phyloP scores from a whole-genome alignment of 495 filamentous ascomycete species.

The Daldinia caldariorum region DNA sequence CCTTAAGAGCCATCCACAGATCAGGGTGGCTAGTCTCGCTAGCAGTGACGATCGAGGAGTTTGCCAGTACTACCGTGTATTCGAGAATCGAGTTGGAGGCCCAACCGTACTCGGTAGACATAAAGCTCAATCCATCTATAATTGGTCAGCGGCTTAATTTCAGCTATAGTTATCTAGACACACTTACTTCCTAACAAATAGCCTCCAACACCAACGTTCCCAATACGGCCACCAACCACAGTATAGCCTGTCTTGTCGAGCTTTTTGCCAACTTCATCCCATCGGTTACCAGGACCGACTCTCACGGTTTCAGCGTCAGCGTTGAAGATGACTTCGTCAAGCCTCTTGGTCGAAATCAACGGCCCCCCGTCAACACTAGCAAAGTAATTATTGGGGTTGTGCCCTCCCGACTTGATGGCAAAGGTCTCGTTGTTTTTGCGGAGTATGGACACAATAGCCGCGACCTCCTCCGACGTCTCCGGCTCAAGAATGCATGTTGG shows the following conservation, averaged over 20 bases:
- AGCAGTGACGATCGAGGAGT: constrained; percentile 62
- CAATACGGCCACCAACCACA: constrained; percentile 62
- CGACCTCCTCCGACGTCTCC: constrained; percentile 50
- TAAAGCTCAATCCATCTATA: constrained; percentile 56
- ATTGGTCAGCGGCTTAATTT: constrained; percentile 32
- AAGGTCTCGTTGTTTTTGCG: constrained; percentile 55
- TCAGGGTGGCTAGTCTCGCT: constrained; percentile 53
- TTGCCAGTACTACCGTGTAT: constrained; percentile 66
- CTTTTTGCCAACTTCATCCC: constrained; percentile 59
- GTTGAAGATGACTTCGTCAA: constrained; percentile 59
- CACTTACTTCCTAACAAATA: constrained; percentile 51
- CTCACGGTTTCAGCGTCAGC: constrained; percentile 54
- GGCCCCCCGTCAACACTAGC: constrained; percentile 65
- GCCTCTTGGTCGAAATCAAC: constrained; percentile 60
- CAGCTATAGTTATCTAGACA: not conserved
- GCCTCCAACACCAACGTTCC: constrained; percentile 57
- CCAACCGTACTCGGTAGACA: constrained; percentile 67
- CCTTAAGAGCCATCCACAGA: constrained; percentile 57
- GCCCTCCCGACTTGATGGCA: constrained; percentile 62
- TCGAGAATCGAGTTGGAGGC: constrained; percentile 63
- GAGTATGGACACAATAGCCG: constrained; percentile 49
- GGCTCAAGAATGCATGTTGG: constrained; percentile 61
- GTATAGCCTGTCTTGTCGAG: constrained; percentile 59
- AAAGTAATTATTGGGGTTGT: constrained; percentile 61
- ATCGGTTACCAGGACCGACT: constrained; percentile 62